Base-by-base conservation (phyloP, 176 grass and related monocot species). In the Carex littledalei region DNA sequence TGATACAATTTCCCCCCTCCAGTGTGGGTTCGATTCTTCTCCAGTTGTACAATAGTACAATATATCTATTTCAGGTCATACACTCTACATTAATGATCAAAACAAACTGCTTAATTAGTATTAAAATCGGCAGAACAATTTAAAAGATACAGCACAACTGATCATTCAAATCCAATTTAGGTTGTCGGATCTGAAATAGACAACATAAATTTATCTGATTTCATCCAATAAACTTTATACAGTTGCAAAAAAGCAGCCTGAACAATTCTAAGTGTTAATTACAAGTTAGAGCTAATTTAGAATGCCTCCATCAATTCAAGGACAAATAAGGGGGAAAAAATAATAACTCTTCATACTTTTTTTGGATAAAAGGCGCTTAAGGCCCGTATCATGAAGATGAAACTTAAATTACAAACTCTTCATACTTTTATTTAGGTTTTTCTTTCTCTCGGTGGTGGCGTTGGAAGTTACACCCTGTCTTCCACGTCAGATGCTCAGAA, bases 371-470 rank as follows among this genome's bases (percentile, higher is more conserved):
- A 35, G 34, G 34, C 34, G 34, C 3, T 35, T 35, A 35, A 35
- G 34, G 34, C 34, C 34, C 34, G 34, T 35, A 4, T 35, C 34
- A 35, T 35, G 3, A 35, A 35, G 34, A 35, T 35, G 34, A 35
- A 35, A 35, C 34, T 35, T 35, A 35, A 35, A 35, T 35, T 39
- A 39, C 4, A 5, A 39, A 39, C 37, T 39, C 37, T 39, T 54
- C 22, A 34, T 39, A 45, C n/a, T 9, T 57, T 17, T 15, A 52
- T 52, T 22, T 34, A 80, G 79, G 60, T 95, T 72, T 63, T 95
- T 60, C 93, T 92, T 50, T 95, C 91, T 69, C 84, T 95, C 18
- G 93, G 91, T 20, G 93, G 93, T 1, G 90, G 78, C 35, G 72
- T 76, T 6, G 87, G 88, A 2, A 87, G 73, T 34, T 94, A 94